Evolutionary conservation across 1,139 yeast species (phyloP), one percentile per base, ranked within the genome.

Genomic region (Diutina pseudorugosa): DNA sequence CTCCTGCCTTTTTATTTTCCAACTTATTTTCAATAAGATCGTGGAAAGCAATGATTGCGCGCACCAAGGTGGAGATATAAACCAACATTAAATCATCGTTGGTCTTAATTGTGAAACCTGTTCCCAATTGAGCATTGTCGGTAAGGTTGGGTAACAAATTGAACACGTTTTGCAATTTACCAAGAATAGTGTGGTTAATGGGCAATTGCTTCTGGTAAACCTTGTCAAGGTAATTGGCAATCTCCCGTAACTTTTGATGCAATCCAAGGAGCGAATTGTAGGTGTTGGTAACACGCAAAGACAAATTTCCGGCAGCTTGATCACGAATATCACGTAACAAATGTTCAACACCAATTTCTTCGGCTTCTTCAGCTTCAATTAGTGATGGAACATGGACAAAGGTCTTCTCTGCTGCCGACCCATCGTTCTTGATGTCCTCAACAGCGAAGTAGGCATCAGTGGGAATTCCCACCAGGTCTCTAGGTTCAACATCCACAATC

Each of bases 321-420:
- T 93, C 98, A 61, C 97, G 82, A 43, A 90, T 89, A 63, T 94
- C 98, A 62, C 98, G 82, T 58, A 94, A 72, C 57, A 94, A 71
- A 65, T 94, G 99, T 66, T 94, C 99, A 9, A 94, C 99, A 57
- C 98, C 98, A 60, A 94, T 94, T 69, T 94, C 99, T 69, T 94
- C 98, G 2, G 98, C 98, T 66, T 94, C 98, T 66, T 94, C 98
- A 3, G 99, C 99, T 65, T 89, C 95, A 58, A 94, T 90, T 36
- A 82, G 76, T 14, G 96, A 87, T 14, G 98, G 96, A 43, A 91
- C 84, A 68, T 94, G 98, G 44, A 89, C 82, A 71, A 93, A 93
- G 1, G 98, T 91, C 69, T 84, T 84, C 64, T 90, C 96, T 3
- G 96, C 88, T 3, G 93, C 82, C 1, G 96, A 80, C n/a, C 98